Base-by-base conservation (phyloP, 2,329 filamentous ascomycete species). In the Macrophomina pseudophaseolina region DNA sequence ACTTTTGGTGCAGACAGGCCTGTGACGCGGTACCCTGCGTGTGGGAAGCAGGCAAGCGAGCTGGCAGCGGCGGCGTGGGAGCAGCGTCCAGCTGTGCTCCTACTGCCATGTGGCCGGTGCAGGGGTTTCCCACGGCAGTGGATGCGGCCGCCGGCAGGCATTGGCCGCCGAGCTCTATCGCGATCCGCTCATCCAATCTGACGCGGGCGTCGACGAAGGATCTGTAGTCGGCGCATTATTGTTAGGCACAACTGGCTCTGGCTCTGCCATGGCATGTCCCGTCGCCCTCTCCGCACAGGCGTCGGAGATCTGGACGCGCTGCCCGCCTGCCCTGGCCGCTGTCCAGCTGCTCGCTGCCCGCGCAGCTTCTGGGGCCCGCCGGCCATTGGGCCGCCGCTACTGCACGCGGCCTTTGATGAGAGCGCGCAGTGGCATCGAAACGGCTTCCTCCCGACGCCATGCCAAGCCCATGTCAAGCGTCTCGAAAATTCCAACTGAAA, bases 401-500 rank as follows among this genome's bases (percentile, higher is more conserved):
- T 60, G 56, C 40, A 18, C 28, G 56, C 23, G 14, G 35, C 18
- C 42, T 30, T 28, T 33, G 42, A 23, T 35, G 56, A 48, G 58
- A 38, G 44, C 44, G 30, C 58, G 38, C 44, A 11, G 30, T 62
- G 30, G 58, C 58, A 62, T 62, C 58, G 58, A 62, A 62, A 62
- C 58, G 58, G 58, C 58, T 62, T 62, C 58, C 44, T 62, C 63
- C 63, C 63, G 51, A 46, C 51, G 53, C 40, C 52, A 49, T 40
- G 63, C 63, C 63, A 65, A 65, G 63, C 38, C 48, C 38, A 51
- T 30, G 63, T 44, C 40, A 65, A 56, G 63, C 63, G 63, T 65
- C 63, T 65, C 63, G 63, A 65, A 65, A 65, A 51, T 65, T 65
- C 63, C 42, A 65, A 65, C 52, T 67, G 65, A 67, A 67, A 67